Evolutionary conservation across 495 filamentous ascomycete genomes (phyloP).

Genomic region (Extremus antarcticus): DNA sequence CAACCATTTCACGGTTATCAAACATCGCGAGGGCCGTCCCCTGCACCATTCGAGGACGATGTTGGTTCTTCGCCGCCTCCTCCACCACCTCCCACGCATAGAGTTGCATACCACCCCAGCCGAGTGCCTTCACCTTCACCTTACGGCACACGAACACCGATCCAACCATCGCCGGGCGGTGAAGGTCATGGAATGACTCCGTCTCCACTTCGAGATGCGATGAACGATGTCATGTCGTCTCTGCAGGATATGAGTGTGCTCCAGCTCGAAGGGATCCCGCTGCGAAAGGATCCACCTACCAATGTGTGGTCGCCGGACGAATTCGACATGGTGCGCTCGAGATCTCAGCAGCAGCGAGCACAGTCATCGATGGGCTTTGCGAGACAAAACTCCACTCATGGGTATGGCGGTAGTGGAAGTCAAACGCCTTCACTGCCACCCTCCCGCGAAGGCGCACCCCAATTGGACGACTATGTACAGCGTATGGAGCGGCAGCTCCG

Average conservation of each 20-base stretch:
- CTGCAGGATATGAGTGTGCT: constrained; percentile 73
- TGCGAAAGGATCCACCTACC: constrained; percentile 34
- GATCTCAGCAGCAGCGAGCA: constrained; percentile 11
- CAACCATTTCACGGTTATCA: constrained; percentile 11
- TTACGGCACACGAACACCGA: constrained; percentile 44
- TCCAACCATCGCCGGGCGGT: constrained; percentile 50
- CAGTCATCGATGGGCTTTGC: constrained; percentile 19
- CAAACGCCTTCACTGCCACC: constrained; percentile 1
- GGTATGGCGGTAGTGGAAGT: neutral
- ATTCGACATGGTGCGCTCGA: constrained; percentile 51
- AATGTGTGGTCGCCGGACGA: constrained; percentile 89
- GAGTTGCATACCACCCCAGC: constrained; percentile 27
- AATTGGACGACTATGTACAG: constrained; percentile 74
- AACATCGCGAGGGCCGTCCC: constrained; percentile 26
- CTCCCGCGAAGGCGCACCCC: constrained; percentile 49
- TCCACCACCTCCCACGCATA: constrained; percentile 34
- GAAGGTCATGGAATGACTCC: constrained; percentile 59
- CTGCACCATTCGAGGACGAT: constrained; percentile 21
- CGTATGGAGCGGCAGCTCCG: constrained; percentile 75
- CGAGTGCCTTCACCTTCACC: constrained; percentile 26
- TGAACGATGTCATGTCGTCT: constrained; percentile 98
- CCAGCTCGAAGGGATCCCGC: constrained; percentile 34
- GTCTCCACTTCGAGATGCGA: constrained; percentile 81
- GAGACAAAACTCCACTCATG: neutral
- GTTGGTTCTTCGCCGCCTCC: constrained; percentile 28